Evolutionary conservation across 768 basidiomycete genomes (phyloP).

Genomic region (Pulveroboletus ravenelii): DNA sequence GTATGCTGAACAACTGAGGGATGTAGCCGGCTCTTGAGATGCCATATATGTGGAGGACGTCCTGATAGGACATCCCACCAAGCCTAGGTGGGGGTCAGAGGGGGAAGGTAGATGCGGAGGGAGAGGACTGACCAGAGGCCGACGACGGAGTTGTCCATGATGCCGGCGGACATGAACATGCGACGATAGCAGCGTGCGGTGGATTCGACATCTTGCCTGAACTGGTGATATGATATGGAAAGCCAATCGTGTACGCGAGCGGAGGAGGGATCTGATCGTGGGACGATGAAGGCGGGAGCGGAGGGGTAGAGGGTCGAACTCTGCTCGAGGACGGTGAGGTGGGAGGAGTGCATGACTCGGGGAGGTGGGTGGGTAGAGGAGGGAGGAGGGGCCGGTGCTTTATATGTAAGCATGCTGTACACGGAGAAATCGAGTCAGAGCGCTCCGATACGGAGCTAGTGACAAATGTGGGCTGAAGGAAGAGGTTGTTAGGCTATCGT

Average conservation of each 20-base stretch:
- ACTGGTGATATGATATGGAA: constrained; percentile 59
- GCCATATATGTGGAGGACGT: constrained; percentile 70
- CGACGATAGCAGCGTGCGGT: constrained; percentile 62
- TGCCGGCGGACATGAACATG: constrained; percentile 40
- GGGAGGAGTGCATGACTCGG: constrained; percentile 36
- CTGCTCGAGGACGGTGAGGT: constrained; percentile 60
- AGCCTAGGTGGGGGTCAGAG: constrained; percentile 44
- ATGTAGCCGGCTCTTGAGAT: constrained; percentile 72
- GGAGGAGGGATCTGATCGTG: constrained; percentile 40
- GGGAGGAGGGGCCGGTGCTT: constrained; percentile 11
- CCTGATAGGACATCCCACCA: constrained; percentile 64
- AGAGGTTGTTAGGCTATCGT: constrained; percentile 25
- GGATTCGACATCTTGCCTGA: constrained; percentile 59
- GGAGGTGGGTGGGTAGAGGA: constrained; percentile 2
- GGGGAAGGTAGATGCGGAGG: not conserved
- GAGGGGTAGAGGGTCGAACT: constrained; percentile 47
- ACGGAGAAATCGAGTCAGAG: constrained; percentile 14
- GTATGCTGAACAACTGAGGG: constrained; percentile 73
- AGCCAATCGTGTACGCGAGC: constrained; percentile 50
- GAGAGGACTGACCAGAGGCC: constrained; percentile 61
- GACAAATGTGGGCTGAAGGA: constrained; percentile 26
- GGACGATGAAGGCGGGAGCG: constrained; percentile 57
- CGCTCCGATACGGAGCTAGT: constrained; percentile 28
- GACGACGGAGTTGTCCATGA: constrained; percentile 55
- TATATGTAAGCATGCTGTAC: constrained; percentile 30